Conservation (phyloP, 1,284 basidiomycete species). For the Anthracocystis panici-leucophaei region DNA sequence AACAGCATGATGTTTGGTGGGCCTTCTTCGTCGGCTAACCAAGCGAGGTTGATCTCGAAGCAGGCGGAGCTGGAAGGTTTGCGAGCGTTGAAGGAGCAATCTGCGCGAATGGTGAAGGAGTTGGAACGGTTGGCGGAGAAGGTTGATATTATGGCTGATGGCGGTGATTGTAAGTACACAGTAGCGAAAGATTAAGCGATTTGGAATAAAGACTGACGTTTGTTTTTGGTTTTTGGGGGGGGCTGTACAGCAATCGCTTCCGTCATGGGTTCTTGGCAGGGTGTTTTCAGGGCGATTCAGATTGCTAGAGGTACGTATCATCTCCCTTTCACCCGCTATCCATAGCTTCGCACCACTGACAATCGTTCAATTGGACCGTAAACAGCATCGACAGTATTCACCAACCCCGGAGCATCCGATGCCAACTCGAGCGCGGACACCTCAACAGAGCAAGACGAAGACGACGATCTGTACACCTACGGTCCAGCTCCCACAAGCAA, state of each 20-base stretch:
- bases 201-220: background rate
- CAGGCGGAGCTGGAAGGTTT: constrained; percentile 65
- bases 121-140: constrained; percentile 58
- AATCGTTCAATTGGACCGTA: background rate
- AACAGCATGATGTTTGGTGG: constrained; percentile 47
- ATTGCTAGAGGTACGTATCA: constrained; percentile 57
- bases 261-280: constrained; percentile 65
- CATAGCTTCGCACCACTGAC: background rate
- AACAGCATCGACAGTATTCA: constrained; percentile 39
- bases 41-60: constrained; percentile 56
- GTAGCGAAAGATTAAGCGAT: background rate
- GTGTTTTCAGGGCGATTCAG: constrained; percentile 67
- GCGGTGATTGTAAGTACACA: constrained; percentile 59
- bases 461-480: constrained; percentile 45
- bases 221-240: background rate
- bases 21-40: constrained; percentile 45
- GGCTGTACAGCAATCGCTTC: constrained; percentile 58
- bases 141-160: constrained; percentile 61
- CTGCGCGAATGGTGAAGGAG: constrained; percentile 62
- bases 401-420: constrained; percentile 11
- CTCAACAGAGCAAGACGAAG: constrained; percentile 30
- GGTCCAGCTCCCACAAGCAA: constrained; percentile 31
- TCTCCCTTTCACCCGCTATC: background rate
- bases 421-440: constrained; percentile 17
- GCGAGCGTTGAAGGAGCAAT: constrained; percentile 59